phyloP scores from a whole-genome alignment of 805 yeast genomes.

The Kazachstania africana region DNA sequence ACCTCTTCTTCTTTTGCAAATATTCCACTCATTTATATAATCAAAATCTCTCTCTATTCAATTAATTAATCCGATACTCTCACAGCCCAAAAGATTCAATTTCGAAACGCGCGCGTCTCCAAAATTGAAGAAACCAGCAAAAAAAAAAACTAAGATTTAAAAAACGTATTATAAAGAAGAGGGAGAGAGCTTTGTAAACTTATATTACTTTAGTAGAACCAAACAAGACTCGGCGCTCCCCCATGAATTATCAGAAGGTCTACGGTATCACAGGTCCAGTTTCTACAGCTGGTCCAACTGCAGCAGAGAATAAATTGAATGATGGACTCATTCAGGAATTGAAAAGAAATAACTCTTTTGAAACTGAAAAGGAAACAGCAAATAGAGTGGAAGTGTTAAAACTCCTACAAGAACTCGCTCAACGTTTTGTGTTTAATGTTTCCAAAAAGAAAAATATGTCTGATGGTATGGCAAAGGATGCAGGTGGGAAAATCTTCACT shows the following conservation, averaged over 20 bases:
- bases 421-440: conserved; percentile 75
- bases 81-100: too few species aligned
- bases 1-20: too few species aligned
- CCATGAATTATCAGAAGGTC: conserved; percentile 26
- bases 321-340: conserved; percentile 69
- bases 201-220: too few species aligned
- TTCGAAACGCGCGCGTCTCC: too few species aligned
- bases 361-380: conserved; percentile 70
- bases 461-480: conserved; percentile 94
- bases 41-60: too few species aligned
- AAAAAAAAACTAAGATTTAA: too few species aligned
- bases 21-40: too few species aligned
- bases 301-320: conserved; percentile 65
- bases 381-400: conserved; percentile 68
- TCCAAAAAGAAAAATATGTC: conserved; percentile 80
- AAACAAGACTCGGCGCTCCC: too few species aligned
- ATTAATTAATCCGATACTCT: too few species aligned
- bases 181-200: too few species aligned
- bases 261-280: conserved; percentile 46
- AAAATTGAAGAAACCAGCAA: too few species aligned
- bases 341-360: conserved; percentile 78
- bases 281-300: conserved; percentile 74
- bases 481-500: conserved; percentile 96
- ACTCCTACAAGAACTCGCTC: conserved; percentile 58
- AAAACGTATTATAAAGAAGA: too few species aligned